phyloP scores from a whole-genome alignment of 495 filamentous ascomycete genomes.

The Neurospora sp. region DNA sequence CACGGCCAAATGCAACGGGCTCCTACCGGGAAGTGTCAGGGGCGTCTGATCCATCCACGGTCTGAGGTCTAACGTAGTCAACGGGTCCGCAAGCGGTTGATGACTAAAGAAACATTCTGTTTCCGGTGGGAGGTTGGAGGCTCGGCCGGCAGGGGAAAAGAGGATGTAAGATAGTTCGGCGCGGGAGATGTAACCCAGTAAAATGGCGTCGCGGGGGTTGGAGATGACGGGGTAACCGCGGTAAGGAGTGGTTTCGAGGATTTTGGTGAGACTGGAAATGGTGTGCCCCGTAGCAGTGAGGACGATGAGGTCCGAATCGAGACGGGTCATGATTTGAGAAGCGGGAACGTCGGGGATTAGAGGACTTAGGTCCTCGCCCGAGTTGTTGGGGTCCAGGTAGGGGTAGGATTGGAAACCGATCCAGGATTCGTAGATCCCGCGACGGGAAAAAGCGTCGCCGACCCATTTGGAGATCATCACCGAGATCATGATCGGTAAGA shows the following conservation, averaged over 20 bases:
- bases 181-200: constrained; percentile 89
- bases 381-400: constrained; percentile 67
- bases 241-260: constrained; percentile 65
- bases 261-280: constrained; percentile 53
- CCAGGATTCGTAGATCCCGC: constrained; percentile 97
- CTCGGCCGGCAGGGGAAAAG: constrained; percentile 25
- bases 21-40: constrained; percentile 69
- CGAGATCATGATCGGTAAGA: constrained; percentile 98
- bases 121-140: constrained; percentile 8
- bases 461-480: constrained; percentile 99
- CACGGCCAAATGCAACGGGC: constrained; percentile 67
- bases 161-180: constrained; percentile 81
- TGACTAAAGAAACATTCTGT: constrained; percentile 79
- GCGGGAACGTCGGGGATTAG: constrained; percentile 70
- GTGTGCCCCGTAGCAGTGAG: constrained; percentile 83
- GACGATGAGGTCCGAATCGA: constrained; percentile 73
- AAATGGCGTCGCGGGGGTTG: constrained; percentile 58
- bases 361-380: constrained; percentile 56
- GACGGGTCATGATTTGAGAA: constrained; percentile 76
- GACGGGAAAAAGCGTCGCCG: constrained; percentile 87
- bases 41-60: constrained; percentile 99
- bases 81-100: constrained; percentile 68
- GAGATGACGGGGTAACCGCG: constrained; percentile 89
- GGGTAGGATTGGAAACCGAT: constrained; percentile 95
- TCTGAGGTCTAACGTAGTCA: constrained; percentile 71